Evolutionary conservation across 345 rosid genomes (phyloP), one percentile per base, ranked within the genome.

Genomic region (Populus euphratica): DNA sequence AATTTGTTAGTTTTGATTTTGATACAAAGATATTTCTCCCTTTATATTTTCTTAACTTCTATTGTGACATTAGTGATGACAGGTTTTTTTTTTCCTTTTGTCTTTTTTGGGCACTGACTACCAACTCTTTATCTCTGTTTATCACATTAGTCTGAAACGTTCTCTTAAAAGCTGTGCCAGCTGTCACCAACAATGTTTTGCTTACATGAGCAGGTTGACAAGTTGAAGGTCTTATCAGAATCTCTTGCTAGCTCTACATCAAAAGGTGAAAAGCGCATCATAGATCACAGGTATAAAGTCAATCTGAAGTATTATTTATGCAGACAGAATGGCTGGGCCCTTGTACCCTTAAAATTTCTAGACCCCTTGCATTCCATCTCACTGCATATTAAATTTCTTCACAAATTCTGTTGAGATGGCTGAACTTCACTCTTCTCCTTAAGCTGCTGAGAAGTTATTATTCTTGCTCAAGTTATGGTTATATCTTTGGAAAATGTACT

Each of bases 261-360:
- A 70, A 95, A 95, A 88, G 90, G 97, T 31, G 98, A 93, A 84
- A 95, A 95, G 79, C 96, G 98, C 77, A 88, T 95, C 72, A 70
- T 83, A 76, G 98, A 94, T 83, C 85, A 91, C 84, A 91, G 97
- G 98, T 92, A 83, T 59, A 35, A n/a, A 68, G 25, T 73, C 54
- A 54, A n/a, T 21, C 38, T 76, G 41, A 78, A 44, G 56, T 20
- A 72, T 21, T 52, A 39, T 73, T 44, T 23, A 21, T 52, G 52
- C n/a, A 12, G 8, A 13, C 49, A 64, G 20, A 18, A 29, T 18
- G 41, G 47, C 27, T 36, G 27, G 20, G 36, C 17, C 36, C 17
- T 36, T 64, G 5, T 23, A 36, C 35, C 23, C 64, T 12, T 20
- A n/a, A 44, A 43, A 64, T 10, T 21, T 43, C 31, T 64, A 43